Evolutionary conservation across 2,329 filamentous ascomycete species (phyloP).

Genomic region (Venturia carpophila): DNA sequence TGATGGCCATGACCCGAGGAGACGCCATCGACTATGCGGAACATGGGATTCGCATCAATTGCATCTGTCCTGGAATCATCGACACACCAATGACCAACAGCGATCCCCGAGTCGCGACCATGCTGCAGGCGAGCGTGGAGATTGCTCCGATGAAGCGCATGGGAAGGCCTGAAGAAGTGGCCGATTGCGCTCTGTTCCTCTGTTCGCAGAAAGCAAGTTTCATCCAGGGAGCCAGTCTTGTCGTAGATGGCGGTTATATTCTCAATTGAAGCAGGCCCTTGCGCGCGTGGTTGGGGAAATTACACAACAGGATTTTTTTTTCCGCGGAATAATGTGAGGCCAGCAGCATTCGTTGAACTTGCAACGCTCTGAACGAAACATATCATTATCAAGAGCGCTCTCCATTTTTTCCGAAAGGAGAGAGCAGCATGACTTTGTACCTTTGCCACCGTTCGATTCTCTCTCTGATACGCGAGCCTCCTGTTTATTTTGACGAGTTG

Average conservation of each 20-base stretch:
- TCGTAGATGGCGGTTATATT: slow-evolving; percentile 19
- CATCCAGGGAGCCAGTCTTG: slow-evolving; percentile 14
- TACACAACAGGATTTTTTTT: too few species aligned
- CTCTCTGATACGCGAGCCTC: too few species aligned
- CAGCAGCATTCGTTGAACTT: too few species aligned
- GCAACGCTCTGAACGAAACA: too few species aligned
- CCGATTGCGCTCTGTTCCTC: slow-evolving; percentile 33
- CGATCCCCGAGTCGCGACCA: slow-evolving; percentile 23
- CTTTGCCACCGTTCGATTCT: too few species aligned
- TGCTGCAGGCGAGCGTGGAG: slow-evolving; percentile 26
- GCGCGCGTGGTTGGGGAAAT: neutral
- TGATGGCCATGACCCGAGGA: slow-evolving; percentile 50
- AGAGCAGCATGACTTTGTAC: too few species aligned
- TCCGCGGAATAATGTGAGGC: too few species aligned
- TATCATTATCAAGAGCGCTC: too few species aligned
- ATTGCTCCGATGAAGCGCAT: slow-evolving; percentile 31
- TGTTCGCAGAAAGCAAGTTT: slow-evolving; percentile 25
- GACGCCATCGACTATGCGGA: slow-evolving; percentile 24
- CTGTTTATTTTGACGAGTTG: too few species aligned
- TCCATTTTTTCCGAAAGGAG: too few species aligned
- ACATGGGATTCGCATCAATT: slow-evolving; percentile 28
- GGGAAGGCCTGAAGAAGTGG: slow-evolving; percentile 32
- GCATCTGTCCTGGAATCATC: slow-evolving; percentile 30
- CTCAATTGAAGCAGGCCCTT: neutral
- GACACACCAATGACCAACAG: slow-evolving; percentile 30